Evolutionary conservation across 2,329 filamentous ascomycete genomes (phyloP).

Genomic region (Hypoxylon sp.): DNA sequence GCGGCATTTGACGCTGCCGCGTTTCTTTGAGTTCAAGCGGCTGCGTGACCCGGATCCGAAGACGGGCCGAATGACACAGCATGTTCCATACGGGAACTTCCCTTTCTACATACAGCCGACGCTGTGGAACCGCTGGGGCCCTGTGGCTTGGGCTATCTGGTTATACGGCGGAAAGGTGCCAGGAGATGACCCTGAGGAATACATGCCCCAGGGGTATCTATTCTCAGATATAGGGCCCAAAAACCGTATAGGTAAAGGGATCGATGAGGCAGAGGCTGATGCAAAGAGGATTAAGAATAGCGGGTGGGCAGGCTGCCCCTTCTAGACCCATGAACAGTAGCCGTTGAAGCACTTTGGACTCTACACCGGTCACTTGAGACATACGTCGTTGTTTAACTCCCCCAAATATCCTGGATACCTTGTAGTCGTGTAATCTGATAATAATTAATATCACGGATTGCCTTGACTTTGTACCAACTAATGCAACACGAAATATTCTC

Average conservation of each 20-base stretch:
- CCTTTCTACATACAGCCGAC: slow-evolving; percentile 76
- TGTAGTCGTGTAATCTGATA: not conserved
- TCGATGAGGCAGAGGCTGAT: slow-evolving; percentile 62
- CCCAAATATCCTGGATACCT: not conserved
- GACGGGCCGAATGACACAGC: slow-evolving; percentile 66
- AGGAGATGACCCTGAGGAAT: slow-evolving; percentile 58
- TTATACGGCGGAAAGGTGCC: slow-evolving; percentile 63
- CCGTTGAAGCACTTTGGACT: not conserved
- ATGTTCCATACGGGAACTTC: slow-evolving; percentile 68
- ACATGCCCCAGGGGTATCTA: slow-evolving; percentile 66
- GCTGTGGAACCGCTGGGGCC: slow-evolving; percentile 74
- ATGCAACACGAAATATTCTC: not conserved
- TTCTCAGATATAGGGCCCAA: slow-evolving; percentile 75
- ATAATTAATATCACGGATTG: not conserved
- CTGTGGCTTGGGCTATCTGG: slow-evolving; percentile 64
- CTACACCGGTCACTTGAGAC: not conserved
- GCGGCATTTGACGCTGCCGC: slow-evolving; percentile 72
- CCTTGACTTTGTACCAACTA: not conserved
- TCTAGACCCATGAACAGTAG: slow-evolving; percentile 27
- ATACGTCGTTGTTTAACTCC: not conserved
- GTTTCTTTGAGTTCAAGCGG: slow-evolving; percentile 59
- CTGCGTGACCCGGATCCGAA: slow-evolving; percentile 66
- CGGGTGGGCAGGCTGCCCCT: slow-evolving; percentile 52
- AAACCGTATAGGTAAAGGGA: slow-evolving; percentile 66
- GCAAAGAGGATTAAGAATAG: slow-evolving; percentile 56